Conservation (phyloP, 495 filamentous ascomycete species). For the Penicillium dipodomyicola region DNA sequence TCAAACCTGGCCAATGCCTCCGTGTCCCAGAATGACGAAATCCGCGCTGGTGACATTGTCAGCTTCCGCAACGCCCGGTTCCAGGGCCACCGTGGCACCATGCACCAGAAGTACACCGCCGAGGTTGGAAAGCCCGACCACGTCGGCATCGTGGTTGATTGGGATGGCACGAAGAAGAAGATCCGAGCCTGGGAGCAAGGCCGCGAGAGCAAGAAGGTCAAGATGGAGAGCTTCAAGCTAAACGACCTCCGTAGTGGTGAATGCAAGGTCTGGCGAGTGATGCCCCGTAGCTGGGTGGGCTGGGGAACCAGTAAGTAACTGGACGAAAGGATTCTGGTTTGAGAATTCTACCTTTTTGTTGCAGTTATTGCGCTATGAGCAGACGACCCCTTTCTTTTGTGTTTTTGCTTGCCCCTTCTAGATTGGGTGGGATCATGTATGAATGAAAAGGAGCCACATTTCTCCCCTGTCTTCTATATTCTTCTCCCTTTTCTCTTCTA, state of each 20-base stretch:
- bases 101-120: slow-evolving; percentile 88
- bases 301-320: slow-evolving; percentile 58
- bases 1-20: slow-evolving; percentile 91
- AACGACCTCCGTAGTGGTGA: slow-evolving; percentile 90
- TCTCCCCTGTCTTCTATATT: slow-evolving; percentile 15
- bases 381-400: slow-evolving; percentile 16
- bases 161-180: slow-evolving; percentile 99
- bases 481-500: slow-evolving; percentile 3
- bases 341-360: neutral
- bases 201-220: slow-evolving; percentile 89
- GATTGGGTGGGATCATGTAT: slow-evolving; percentile 23
- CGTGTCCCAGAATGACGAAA: slow-evolving; percentile 87
- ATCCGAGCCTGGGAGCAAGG: slow-evolving; percentile 94
- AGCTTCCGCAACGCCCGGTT: slow-evolving; percentile 93
- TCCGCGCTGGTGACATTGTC: slow-evolving; percentile 89
- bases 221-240: slow-evolving; percentile 88
- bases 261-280: slow-evolving; percentile 96
- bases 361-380: slow-evolving; percentile 10
- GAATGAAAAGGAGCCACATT: slow-evolving; percentile 20
- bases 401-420: slow-evolving; percentile 15
- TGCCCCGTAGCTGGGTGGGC: slow-evolving; percentile 87
- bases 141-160: slow-evolving; percentile 94
- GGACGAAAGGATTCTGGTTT: slow-evolving; percentile 16
- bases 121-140: slow-evolving; percentile 94
- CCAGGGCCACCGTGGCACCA: slow-evolving; percentile 89